Conservation (phyloP, 2,329 filamentous ascomycete species). For the Aspergillus nomiae region DNA sequence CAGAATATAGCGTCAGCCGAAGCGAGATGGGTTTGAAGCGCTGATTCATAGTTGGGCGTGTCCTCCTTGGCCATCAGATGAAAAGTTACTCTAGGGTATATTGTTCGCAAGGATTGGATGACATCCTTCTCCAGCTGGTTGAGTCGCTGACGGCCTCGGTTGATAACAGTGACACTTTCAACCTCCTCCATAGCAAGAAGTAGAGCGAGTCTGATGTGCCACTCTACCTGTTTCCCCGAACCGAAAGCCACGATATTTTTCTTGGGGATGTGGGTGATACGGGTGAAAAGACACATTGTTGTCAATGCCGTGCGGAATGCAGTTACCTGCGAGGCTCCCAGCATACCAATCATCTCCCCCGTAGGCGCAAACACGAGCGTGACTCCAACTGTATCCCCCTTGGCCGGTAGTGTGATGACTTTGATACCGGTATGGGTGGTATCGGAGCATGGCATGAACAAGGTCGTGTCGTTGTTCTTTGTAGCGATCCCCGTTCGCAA, state of each 20-base stretch:
- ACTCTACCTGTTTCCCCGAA: conserved; percentile 52
- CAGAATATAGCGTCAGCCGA: conserved; percentile 50
- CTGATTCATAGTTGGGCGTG: conserved; percentile 52
- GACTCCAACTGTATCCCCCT: no score
- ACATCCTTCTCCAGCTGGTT: conserved; percentile 36
- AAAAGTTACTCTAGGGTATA: conserved; percentile 39
- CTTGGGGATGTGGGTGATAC: conserved; percentile 32
- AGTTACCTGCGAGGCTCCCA: conserved; percentile 74
- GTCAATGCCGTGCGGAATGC: conserved; percentile 78
- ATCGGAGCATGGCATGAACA: conserved; percentile 44
- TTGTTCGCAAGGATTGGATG: conserved; percentile 33
- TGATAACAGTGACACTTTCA: conserved; percentile 71
- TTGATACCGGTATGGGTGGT: conserved; percentile 69
- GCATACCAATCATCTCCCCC: conserved; percentile 11
- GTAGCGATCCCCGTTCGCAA: no score
- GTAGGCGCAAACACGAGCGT: no score
- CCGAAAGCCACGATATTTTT: conserved; percentile 50
- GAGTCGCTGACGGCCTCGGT: conserved; percentile 66
- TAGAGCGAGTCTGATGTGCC: conserved; percentile 52
- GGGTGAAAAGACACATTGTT: conserved; percentile 65
- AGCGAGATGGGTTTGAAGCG: conserved; percentile 31
- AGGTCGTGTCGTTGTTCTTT: no score
- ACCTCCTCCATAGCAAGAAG: conserved; percentile 50
- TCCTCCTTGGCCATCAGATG: conserved; percentile 54
- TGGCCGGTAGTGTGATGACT: conserved; percentile 60